Evolutionary conservation across 257 asterid genomes (phyloP).

Genomic region (Oldenlandia corymbosa): DNA sequence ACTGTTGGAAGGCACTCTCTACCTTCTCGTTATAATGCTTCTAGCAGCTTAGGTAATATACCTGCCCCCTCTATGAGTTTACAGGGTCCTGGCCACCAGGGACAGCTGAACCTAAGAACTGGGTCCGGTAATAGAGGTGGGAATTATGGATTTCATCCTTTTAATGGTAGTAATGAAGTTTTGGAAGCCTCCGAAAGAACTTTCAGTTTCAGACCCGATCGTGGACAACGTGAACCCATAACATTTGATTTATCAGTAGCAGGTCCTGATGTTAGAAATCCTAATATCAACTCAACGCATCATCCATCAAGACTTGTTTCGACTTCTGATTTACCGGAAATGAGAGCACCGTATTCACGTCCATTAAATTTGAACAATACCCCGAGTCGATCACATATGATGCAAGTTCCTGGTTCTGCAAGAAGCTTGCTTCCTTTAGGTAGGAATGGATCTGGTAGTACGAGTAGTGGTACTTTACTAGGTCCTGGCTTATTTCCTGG

Average conservation of each 20-base stretch:
- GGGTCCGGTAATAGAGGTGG: slow-evolving; percentile 32
- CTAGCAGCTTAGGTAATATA: slow-evolving; percentile 35
- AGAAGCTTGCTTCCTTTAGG: slow-evolving; percentile 39
- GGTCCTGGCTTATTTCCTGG: slow-evolving; percentile 34
- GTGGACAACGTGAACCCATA: slow-evolving; percentile 41
- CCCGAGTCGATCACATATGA: slow-evolving; percentile 36
- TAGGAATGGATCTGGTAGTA: slow-evolving; percentile 43
- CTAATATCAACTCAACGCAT: slow-evolving; percentile 28
- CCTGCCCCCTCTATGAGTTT: slow-evolving; percentile 35
- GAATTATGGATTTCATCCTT: slow-evolving; percentile 35
- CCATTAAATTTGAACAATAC: slow-evolving; percentile 29
- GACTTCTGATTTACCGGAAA: slow-evolving; percentile 31
- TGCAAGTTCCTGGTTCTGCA: slow-evolving; percentile 35
- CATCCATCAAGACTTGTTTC: slow-evolving; percentile 28
- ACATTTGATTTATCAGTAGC: slow-evolving; percentile 32
- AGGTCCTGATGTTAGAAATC: slow-evolving; percentile 36
- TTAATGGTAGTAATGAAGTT: slow-evolving; percentile 34
- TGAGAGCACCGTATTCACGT: slow-evolving; percentile 32
- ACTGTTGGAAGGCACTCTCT: slow-evolving; percentile 33
- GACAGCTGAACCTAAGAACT: slow-evolving; percentile 39
- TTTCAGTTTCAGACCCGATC: slow-evolving; percentile 26
- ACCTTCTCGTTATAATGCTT: slow-evolving; percentile 34
- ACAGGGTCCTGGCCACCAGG: slow-evolving; percentile 33
- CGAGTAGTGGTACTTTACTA: slow-evolving; percentile 45
- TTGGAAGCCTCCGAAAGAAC: slow-evolving; percentile 45